Evolutionary conservation across 805 yeast species (phyloP), one percentile per base, ranked within the genome.

Genomic region (Candida anglica): DNA sequence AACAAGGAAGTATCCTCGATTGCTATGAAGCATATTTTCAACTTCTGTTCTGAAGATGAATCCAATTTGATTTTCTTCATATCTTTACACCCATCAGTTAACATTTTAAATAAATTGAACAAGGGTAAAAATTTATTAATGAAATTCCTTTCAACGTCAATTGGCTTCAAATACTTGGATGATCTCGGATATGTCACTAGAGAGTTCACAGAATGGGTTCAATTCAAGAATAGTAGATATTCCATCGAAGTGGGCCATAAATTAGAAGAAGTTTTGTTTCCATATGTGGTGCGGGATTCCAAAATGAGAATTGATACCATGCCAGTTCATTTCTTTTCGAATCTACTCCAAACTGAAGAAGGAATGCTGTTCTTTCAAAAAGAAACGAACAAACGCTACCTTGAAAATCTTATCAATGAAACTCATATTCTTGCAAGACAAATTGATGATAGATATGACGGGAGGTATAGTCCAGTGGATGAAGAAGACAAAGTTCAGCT

Each of bases 291-390:
- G 10, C 22, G 32, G 19, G 11, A 21, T 39, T 7, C 27, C n/a
- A 13, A 6, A 32, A 11, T 13, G 22, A 6, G 9, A 22, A 23
- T 16, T 13, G 35, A 50, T 27, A 32, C 49, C 4, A 38, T 66
- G 14, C 87, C 88, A 1, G 57, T 71, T 17, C 89, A 86, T 50
- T 85, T 91, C 46, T 87, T 86, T 56, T 85, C 86, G 11, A 86
- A 81, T 46, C 63, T 91, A 30, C 82, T 86, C 1, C 75, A 81
- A 34, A 86, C 96, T 0, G 82, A 75, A 38, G 91, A 85, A 38
- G 98, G 98, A 0, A 67, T 86, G 34, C 66, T 69, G 17, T 60
- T 81, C 31, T 66, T 91, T 30, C 66, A 73, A 15, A 37, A 46
- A 25, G 41, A 43, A 18, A 36, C 47, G 19, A 63, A 72, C 21